phyloP scores from a whole-genome alignment of 352 stramenopile genomes.

The Aphanomyces stellatus region DNA sequence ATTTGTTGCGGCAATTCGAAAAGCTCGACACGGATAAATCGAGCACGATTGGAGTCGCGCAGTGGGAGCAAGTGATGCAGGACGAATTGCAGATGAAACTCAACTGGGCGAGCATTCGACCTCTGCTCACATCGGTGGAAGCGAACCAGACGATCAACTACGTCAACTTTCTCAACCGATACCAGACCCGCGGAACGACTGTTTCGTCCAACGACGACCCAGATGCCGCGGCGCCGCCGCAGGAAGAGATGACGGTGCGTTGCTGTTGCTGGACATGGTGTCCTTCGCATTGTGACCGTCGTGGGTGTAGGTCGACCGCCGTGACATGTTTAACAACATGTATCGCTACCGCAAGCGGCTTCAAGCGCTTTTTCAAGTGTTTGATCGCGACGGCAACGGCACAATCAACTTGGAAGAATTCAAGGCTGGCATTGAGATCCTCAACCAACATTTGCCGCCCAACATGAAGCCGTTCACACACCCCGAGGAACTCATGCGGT shows the following conservation, averaged over 20 bases:
- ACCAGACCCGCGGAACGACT: slow-evolving; percentile 23
- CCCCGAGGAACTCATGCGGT: slow-evolving; percentile 69
- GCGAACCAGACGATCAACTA: slow-evolving; percentile 61
- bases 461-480: slow-evolving; percentile 63
- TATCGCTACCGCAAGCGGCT: slow-evolving; percentile 74
- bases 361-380: slow-evolving; percentile 72
- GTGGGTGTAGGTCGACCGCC: slow-evolving; percentile 13
- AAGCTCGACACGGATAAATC: slow-evolving; percentile 36
- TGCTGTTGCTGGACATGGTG: slow-evolving; percentile 30
- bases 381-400: slow-evolving; percentile 74
- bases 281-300: slow-evolving; percentile 80
- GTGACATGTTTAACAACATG: slow-evolving; percentile 56
- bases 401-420: slow-evolving; percentile 78
- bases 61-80: slow-evolving; percentile 65
- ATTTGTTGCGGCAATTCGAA: slow-evolving; percentile 55
- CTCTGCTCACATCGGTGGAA: slow-evolving; percentile 61
- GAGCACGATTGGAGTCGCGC: slow-evolving; percentile 35
- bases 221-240: not conserved
- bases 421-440: slow-evolving; percentile 64
- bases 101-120: slow-evolving; percentile 68
- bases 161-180: slow-evolving; percentile 60
- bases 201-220: slow-evolving; percentile 8
- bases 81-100: slow-evolving; percentile 69
- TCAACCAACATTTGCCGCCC: slow-evolving; percentile 67
- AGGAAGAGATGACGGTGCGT: no score